These are phyloP conservation scores for Avena insularis DNA, from an alignment of 176 grass and related monocot species.

Conservation along the genomic window DNA sequence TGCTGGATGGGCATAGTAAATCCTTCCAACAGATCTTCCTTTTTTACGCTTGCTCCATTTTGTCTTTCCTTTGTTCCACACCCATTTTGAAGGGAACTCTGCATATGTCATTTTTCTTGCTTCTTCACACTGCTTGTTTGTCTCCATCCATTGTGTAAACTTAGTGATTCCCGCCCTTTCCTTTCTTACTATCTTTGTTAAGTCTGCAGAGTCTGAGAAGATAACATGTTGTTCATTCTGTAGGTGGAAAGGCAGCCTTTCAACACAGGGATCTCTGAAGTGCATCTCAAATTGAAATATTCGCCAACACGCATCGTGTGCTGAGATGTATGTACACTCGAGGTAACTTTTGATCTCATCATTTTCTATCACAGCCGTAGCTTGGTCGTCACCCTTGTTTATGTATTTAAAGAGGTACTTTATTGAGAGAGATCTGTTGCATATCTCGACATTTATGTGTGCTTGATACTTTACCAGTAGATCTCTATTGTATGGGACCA, in stretches of 20 bases:
- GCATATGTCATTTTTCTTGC: slow-evolving; percentile 23
- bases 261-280: slow-evolving; percentile 19
- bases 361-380: neutral
- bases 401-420: slow-evolving; percentile 48
- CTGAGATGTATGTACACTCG: slow-evolving; percentile 39
- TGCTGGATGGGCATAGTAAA: slow-evolving; percentile 15
- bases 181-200: neutral
- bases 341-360: slow-evolving; percentile 46
- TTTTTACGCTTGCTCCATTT: neutral
- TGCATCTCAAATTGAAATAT: slow-evolving; percentile 44
- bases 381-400: neutral
- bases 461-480: slow-evolving; percentile 28
- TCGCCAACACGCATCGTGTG: slow-evolving; percentile 36
- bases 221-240: neutral
- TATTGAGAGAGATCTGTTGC: slow-evolving; percentile 25
- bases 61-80: slow-evolving; percentile 15
- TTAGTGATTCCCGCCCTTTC: neutral
- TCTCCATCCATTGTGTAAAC: neutral
- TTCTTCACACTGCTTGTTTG: neutral
- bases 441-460: slow-evolving; percentile 42
- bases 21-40: neutral
- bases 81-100: slow-evolving; percentile 23
- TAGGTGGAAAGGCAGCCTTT: slow-evolving; percentile 38
- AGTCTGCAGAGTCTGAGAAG: neutral
- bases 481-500: neutral